A percentile compares a stretch with the other conserved stretches of the same genome.
Conservation (phyloP, 2,329 filamentous ascomycete genomes). For the Pseudogymnoascus sp. region DNA sequence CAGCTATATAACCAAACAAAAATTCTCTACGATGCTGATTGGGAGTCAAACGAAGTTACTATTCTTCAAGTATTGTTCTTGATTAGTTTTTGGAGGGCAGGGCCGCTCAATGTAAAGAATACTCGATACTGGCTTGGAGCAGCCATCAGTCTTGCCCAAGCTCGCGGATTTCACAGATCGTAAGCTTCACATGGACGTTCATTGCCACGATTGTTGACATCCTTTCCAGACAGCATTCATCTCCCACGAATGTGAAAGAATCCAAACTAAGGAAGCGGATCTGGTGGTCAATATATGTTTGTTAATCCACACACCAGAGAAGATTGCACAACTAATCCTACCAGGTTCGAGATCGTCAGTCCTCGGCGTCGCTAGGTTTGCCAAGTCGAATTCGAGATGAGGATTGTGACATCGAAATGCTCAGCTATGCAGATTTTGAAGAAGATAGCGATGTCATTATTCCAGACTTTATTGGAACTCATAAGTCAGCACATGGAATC, state of each 20-base stretch:
- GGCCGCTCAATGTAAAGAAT: conserved; percentile 41
- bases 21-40: conserved; percentile 46
- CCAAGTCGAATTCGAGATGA: conserved; percentile 42
- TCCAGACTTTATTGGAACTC: conserved; percentile 26
- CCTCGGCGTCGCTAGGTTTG: conserved; percentile 38
- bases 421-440: conserved; percentile 33
- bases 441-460: conserved; percentile 26
- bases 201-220: not conserved
- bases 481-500: conserved; percentile 28
- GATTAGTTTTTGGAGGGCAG: conserved; percentile 49
- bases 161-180: conserved; percentile 38
- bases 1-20: conserved; percentile 44
- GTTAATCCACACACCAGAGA: not conserved
- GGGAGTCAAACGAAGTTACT: conserved; percentile 43
- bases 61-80: conserved; percentile 46
- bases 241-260: conserved; percentile 10
- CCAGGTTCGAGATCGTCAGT: conserved; percentile 36
- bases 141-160: conserved; percentile 45
- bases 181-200: conserved; percentile 20
- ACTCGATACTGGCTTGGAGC: conserved; percentile 44
- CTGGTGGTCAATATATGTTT: not conserved
- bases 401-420: conserved; percentile 39
- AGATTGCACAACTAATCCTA: not conserved
- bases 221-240: not conserved
- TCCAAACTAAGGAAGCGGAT: conserved; percentile 14